Evolutionary conservation across 2,329 filamentous ascomycete species (phyloP).

Genomic region (Calonectria henricotiae): DNA sequence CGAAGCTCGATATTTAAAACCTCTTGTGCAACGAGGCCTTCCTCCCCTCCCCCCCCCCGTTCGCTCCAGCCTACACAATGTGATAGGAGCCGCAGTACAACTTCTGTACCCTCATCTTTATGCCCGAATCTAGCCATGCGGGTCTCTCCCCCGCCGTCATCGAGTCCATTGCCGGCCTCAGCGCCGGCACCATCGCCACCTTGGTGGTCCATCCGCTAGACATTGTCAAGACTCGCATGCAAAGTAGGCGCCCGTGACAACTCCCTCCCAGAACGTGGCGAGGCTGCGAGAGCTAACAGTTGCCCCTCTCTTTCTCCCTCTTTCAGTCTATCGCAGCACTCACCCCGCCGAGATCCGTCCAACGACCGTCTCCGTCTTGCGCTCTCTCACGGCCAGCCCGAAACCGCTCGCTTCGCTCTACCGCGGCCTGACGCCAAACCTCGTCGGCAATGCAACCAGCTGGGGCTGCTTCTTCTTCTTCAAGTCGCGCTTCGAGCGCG

Average conservation of each 20-base stretch:
- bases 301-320: neutral
- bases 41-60: too few relatives aligned
- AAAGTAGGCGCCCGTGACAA: constrained; percentile 72
- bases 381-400: constrained; percentile 66
- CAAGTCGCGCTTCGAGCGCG: constrained; percentile 71
- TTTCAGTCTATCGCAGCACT: constrained; percentile 68
- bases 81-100: constrained; percentile 44
- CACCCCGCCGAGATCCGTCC: constrained; percentile 59
- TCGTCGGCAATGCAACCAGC: constrained; percentile 90
- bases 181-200: constrained; percentile 89
- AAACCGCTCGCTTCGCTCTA: constrained; percentile 82
- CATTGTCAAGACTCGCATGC: constrained; percentile 95
- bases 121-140: constrained; percentile 68
- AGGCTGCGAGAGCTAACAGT: constrained; percentile 29
- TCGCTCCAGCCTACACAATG: constrained; percentile 43
- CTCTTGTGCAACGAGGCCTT: neutral
- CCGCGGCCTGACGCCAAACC: constrained; percentile 90
- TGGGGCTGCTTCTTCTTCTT: constrained; percentile 96
- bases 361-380: constrained; percentile 70
- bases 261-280: neutral
- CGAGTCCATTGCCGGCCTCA: constrained; percentile 92
- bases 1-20: neutral
- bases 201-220: constrained; percentile 93
- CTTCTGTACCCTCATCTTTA: constrained; percentile 54
- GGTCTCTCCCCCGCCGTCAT: constrained; percentile 83